Evolutionary conservation across 202 grass and related monocot genomes (phyloP).

Genomic region (Elaeis oleifera): DNA sequence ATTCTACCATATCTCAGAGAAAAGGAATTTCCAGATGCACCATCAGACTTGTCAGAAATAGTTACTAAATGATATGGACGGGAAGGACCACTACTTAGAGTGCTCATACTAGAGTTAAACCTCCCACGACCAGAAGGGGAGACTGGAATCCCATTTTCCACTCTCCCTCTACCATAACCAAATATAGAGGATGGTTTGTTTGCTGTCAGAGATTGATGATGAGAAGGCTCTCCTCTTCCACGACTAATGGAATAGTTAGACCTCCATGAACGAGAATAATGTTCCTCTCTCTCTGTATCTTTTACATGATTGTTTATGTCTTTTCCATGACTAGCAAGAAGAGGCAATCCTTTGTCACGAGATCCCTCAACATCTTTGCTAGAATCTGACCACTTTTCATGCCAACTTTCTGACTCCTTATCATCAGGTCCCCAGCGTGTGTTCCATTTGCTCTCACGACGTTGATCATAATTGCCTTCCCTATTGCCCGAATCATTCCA

Average conservation of each 20-base stretch:
- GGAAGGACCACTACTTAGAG: constrained; percentile 36
- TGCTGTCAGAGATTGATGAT: constrained; percentile 33
- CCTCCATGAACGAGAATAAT: constrained; percentile 72
- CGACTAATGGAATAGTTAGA: constrained; percentile 55
- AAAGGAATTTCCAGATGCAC: constrained; percentile 46
- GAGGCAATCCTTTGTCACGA: constrained; percentile 40
- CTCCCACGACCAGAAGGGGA: constrained; percentile 48
- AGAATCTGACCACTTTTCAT: constrained; percentile 56
- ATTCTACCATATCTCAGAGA: constrained; percentile 83
- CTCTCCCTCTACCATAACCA: constrained; percentile 67
- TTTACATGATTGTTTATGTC: constrained; percentile 60
- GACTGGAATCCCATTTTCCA: constrained; percentile 43
- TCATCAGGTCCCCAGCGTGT: constrained; percentile 68
- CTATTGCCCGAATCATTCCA: constrained; percentile 36
- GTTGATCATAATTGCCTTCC: constrained; percentile 38
- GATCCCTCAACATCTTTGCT: constrained; percentile 52
- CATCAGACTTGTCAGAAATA: constrained; percentile 61
- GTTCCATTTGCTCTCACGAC: constrained; percentile 81
- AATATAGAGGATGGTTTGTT: constrained; percentile 40
- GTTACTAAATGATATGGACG: constrained; percentile 54
- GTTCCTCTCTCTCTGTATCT: constrained; percentile 69
- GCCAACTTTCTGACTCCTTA: constrained; percentile 61
- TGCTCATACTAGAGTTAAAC: constrained; percentile 40
- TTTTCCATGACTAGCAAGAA: constrained; percentile 36
- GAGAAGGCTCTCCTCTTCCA: constrained; percentile 61